Evolutionary conservation across 2,329 filamentous ascomycete genomes (phyloP).

Genomic region (Botrytis squamosa): DNA sequence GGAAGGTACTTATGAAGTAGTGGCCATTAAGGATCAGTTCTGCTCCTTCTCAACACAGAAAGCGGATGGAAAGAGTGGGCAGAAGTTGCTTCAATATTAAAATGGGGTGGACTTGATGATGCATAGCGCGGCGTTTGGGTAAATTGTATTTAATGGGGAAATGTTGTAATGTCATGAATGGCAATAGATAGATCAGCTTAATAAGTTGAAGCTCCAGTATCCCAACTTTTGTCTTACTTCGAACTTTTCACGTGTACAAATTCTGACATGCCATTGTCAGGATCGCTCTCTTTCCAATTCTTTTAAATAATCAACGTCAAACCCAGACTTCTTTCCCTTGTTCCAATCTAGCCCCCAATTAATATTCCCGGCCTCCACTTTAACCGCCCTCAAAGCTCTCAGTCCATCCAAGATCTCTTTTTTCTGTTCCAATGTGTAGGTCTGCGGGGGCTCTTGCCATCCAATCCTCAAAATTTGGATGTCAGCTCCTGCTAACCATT

Average conservation of each 20-base stretch:
- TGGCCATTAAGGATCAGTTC: constrained; percentile 89
- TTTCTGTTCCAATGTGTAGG: constrained; percentile 35
- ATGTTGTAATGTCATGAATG: constrained; percentile 9
- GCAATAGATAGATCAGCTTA: neutral
- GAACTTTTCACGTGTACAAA: neutral
- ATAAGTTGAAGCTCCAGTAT: constrained; percentile 8
- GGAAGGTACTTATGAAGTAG: constrained; percentile 96
- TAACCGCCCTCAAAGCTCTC: constrained; percentile 27
- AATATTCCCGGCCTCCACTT: constrained; percentile 31
- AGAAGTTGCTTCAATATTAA: constrained; percentile 39
- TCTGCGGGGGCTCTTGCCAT: constrained; percentile 37
- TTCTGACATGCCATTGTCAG: neutral
- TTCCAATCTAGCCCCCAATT: constrained; percentile 37
- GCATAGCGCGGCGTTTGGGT: constrained; percentile 40
- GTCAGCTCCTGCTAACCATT: constrained; percentile 34
- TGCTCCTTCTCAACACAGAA: constrained; percentile 82
- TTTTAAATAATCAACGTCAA: constrained; percentile 33
- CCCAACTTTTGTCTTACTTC: neutral
- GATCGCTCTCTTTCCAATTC: constrained; percentile 29
- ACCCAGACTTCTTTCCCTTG: constrained; percentile 32
- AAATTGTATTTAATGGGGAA: constrained; percentile 8
- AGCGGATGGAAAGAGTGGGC: constrained; percentile 49
- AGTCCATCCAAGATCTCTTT: constrained; percentile 34
- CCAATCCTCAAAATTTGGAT: constrained; percentile 30
- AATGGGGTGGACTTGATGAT: constrained; percentile 24